Evolutionary conservation across 176 grass and related monocot genomes (phyloP).

Genomic region (Lolium multiflorum): DNA sequence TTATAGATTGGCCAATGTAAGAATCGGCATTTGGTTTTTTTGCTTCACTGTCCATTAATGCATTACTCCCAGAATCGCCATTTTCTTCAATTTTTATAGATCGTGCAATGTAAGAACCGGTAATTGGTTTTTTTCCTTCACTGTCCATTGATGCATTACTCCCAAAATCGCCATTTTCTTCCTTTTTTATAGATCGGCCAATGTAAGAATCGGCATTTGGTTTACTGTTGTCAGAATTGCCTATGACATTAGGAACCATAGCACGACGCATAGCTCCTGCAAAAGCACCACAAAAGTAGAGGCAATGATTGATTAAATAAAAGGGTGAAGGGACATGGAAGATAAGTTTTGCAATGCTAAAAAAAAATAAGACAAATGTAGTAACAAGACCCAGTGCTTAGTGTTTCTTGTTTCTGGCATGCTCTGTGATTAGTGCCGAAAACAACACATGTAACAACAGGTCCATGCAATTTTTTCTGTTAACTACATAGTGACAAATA

Average conservation of each 20-base stretch:
- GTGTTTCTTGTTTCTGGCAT: background rate
- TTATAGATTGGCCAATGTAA: background rate
- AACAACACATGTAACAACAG: no score
- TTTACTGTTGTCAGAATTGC: background rate
- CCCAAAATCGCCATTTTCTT: background rate
- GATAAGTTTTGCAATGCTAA: background rate
- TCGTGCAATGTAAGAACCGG: background rate
- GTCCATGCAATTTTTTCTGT: no score
- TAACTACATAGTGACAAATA: background rate
- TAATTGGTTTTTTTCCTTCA: background rate
- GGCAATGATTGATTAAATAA: background rate
- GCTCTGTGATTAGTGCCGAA: no score
- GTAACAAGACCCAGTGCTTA: background rate
- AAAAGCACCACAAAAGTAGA: background rate
- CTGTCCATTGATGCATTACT: background rate
- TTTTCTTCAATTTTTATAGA: background rate
- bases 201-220: background rate
- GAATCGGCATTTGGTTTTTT: background rate
- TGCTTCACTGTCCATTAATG: background rate
- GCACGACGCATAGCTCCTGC: background rate
- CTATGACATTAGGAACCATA: background rate
- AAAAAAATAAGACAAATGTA: background rate
- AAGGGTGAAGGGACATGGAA: background rate
- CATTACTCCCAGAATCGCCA: background rate
- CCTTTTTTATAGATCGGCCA: no score